Conservation (phyloP, 2,329 filamentous ascomycete species). For the Aspergillus sp. region DNA sequence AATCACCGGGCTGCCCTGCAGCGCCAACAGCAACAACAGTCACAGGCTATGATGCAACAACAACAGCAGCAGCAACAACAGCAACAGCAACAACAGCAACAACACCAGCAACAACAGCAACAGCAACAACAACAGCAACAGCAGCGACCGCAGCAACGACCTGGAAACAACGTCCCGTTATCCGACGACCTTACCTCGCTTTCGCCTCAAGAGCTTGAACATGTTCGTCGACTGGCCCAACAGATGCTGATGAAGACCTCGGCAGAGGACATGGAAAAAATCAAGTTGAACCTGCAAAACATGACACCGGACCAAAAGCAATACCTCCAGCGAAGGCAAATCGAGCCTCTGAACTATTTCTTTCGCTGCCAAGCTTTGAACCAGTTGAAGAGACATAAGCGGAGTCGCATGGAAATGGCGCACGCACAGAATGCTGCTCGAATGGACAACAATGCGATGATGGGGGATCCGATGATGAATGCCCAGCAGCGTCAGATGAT, state of each 20-base stretch:
- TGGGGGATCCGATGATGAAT: slow-evolving; percentile 32
- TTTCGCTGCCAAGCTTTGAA: slow-evolving; percentile 43
- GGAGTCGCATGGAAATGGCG: slow-evolving; percentile 23
- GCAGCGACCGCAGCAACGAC: slow-evolving; percentile 27
- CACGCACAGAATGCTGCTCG: slow-evolving; percentile 19
- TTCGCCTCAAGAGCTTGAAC: slow-evolving; percentile 34
- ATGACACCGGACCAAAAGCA: slow-evolving; percentile 43
- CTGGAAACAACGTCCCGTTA: slow-evolving; percentile 17
- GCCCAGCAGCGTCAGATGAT: slow-evolving; percentile 34
- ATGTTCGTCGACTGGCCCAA: slow-evolving; percentile 40
- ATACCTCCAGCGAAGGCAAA: slow-evolving; percentile 35
- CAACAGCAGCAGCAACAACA: slow-evolving; percentile 11
- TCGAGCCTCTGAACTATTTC: slow-evolving; percentile 45
- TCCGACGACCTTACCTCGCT: slow-evolving; percentile 30
- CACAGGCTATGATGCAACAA: slow-evolving; percentile 1
- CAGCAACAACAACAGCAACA: slow-evolving; percentile 12
- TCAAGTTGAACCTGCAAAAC: slow-evolving; percentile 39
- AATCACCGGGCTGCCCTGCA: slow-evolving; percentile 27
- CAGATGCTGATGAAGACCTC: slow-evolving; percentile 40
- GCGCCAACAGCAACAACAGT: slow-evolving; percentile 13
- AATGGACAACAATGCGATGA: slow-evolving; percentile 19
- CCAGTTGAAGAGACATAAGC: slow-evolving; percentile 32
- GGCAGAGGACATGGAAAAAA: slow-evolving; percentile 40
- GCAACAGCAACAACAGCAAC: slow-evolving; percentile 16
- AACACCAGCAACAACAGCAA: slow-evolving; percentile 15